A percentile compares a stretch with the other conserved stretches of the same genome.
phyloP scores from a whole-genome alignment of 495 filamentous ascomycete genomes.

The Podospora pseudocomata region DNA sequence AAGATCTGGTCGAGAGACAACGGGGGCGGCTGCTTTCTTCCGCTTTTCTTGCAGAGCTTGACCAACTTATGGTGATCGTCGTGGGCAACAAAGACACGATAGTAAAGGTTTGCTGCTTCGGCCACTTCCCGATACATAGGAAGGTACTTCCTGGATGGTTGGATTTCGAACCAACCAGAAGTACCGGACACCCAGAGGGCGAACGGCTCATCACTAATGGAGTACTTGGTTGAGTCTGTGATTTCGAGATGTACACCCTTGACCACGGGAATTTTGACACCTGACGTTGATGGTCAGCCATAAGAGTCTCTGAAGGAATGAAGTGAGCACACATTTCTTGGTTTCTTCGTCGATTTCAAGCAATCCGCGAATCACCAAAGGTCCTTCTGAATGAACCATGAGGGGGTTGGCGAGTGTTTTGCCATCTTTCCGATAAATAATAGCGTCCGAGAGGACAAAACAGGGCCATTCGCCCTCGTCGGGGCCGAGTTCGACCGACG shows the following conservation, averaged over 20 bases:
- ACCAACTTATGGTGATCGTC: constrained; percentile 26
- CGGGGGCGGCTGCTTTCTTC: constrained; percentile 12
- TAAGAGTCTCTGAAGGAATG: neutral
- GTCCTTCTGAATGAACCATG: constrained; percentile 39
- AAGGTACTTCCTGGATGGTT: constrained; percentile 58
- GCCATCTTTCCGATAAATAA: constrained; percentile 41
- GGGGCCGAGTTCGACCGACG: constrained; percentile 19
- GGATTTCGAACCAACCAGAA: constrained; percentile 76
- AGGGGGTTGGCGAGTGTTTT: constrained; percentile 41
- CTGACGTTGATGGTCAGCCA: constrained; percentile 41
- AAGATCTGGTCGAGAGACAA: constrained; percentile 34
- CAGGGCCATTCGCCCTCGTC: constrained; percentile 38
- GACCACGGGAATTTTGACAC: constrained; percentile 36
- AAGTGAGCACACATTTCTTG: neutral
- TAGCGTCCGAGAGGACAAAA: constrained; percentile 45
- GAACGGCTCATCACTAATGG: constrained; percentile 63
- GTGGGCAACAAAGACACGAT: constrained; percentile 51
- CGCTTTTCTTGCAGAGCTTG: constrained; percentile 30
- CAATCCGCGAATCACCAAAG: constrained; percentile 42
- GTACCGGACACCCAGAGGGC: constrained; percentile 72
- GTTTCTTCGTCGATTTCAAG: constrained; percentile 36
- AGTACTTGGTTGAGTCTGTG: constrained; percentile 58
- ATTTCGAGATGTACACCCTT: constrained; percentile 59
- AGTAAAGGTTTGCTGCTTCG: constrained; percentile 67
- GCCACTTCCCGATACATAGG: constrained; percentile 61